Conservation (phyloP, 2,329 filamentous ascomycete genomes). For the Dothiorella sarmentorum region DNA sequence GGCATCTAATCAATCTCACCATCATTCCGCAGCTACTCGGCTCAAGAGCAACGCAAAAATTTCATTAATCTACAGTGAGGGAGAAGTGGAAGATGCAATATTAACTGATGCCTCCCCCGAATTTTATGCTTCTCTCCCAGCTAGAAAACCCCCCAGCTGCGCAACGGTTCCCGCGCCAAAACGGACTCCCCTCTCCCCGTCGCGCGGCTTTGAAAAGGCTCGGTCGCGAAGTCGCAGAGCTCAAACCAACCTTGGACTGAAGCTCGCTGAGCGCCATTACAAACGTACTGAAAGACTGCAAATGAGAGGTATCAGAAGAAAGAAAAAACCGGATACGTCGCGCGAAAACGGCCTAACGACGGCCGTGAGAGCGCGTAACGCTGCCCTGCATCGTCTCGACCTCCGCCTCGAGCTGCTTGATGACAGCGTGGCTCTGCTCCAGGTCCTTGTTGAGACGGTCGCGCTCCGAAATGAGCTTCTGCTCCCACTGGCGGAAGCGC, state of each 20-base stretch:
- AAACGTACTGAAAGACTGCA: conserved; percentile 39
- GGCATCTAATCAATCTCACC: background rate
- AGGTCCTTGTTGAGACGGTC: conserved; percentile 99
- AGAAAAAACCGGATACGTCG: conserved; percentile 27
- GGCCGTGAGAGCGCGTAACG: conserved; percentile 85
- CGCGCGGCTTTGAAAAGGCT: background rate
- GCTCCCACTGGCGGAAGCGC: conserved; percentile 98
- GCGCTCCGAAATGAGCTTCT: conserved; percentile 98
- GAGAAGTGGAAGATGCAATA: conserved; percentile 16
- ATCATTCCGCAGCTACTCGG: background rate
- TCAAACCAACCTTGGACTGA: conserved; percentile 10
- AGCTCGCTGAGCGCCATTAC: conserved; percentile 32
- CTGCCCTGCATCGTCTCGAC: conserved; percentile 62
- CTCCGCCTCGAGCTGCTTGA: conserved; percentile 87
- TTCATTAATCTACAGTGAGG: conserved; percentile 18
- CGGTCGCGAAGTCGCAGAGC: conserved; percentile 11
- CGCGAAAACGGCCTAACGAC: conserved; percentile 60
- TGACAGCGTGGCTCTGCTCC: conserved; percentile 88
- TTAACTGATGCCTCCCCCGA: conserved; percentile 16
- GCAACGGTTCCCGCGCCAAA: conserved; percentile 15
- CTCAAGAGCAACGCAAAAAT: background rate
- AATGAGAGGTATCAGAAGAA: conserved; percentile 41
- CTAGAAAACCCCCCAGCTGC: conserved; percentile 11
- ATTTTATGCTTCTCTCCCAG: conserved; percentile 17
- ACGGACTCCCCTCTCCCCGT: conserved; percentile 6